These are phyloP conservation scores for Ceratocystis colombiana DNA, from an alignment of 2,329 filamentous ascomycete species.

Conservation along the genomic window DNA sequence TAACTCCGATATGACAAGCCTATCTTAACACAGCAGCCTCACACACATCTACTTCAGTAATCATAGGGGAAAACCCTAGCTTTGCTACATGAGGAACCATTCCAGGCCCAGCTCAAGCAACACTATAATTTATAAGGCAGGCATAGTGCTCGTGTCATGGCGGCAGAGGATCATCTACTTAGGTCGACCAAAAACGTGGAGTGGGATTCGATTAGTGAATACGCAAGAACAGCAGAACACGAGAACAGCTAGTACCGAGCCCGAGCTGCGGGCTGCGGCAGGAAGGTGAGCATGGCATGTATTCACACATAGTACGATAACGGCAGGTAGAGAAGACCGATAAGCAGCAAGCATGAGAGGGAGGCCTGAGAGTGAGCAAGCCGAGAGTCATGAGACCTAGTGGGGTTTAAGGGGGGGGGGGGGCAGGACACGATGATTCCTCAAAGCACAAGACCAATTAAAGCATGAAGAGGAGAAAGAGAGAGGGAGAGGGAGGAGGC, in stretches of 20 bases:
- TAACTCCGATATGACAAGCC: background rate
- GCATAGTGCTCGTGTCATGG: too few species aligned
- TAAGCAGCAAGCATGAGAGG: background rate
- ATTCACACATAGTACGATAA: background rate
- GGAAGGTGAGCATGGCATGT: background rate
- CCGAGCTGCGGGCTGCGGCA: background rate
- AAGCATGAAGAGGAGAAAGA: background rate
- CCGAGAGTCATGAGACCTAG: conserved; percentile 2
- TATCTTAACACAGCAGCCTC: background rate
- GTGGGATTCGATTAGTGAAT: too few species aligned
- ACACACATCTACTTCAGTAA: background rate
- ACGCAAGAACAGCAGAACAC: background rate
- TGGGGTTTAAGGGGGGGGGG: background rate
- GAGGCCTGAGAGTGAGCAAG: background rate
- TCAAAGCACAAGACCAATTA: background rate
- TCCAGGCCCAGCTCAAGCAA: too few species aligned
- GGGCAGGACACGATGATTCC: background rate
- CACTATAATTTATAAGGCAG: too few species aligned
- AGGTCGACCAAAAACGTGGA: too few species aligned
- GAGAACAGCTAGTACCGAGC: background rate
- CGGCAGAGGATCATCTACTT: too few species aligned
- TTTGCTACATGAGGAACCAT: background rate
- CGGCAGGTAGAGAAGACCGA: background rate
- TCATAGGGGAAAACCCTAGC: background rate
- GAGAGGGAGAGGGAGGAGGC: background rate